These are phyloP conservation scores for Corrigiola litoralis DNA, from an alignment of 179 eudicot genomes.

Conservation along the genomic window DNA sequence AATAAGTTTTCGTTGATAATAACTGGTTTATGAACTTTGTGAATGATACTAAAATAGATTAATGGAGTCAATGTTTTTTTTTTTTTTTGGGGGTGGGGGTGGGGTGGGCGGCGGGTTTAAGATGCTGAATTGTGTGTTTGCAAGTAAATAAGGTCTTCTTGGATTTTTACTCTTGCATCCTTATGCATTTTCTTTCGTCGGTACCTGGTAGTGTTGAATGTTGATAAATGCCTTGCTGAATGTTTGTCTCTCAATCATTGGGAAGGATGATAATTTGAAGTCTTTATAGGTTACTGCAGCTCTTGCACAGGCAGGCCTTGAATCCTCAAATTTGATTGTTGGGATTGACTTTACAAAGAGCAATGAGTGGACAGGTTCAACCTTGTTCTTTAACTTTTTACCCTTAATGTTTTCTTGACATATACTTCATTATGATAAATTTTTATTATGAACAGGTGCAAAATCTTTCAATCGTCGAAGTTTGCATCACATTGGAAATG, in stretches of 20 bases:
- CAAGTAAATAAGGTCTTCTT: neutral
- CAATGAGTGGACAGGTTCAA: slow-evolving; percentile 94
- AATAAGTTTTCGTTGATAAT: too few relatives aligned
- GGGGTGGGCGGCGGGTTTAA: too few relatives aligned
- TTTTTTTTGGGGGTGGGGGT: too few relatives aligned
- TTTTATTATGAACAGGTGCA: slow-evolving; percentile 45
- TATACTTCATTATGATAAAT: slow-evolving; percentile 13
- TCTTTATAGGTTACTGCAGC: slow-evolving; percentile 78
- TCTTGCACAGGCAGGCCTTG: slow-evolving; percentile 83
- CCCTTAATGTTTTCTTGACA: neutral
- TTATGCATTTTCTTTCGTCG: too few relatives aligned
- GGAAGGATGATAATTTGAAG: slow-evolving; percentile 1
- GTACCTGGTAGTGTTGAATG: too few relatives aligned
- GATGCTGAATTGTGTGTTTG: too few relatives aligned
- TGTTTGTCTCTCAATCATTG: neutral
- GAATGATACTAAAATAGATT: too few relatives aligned
- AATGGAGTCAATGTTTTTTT: too few relatives aligned
- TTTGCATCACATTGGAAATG: slow-evolving; percentile 79
- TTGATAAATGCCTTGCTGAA: neutral
- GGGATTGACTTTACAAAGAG: slow-evolving; percentile 99
- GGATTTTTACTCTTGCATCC: neutral
- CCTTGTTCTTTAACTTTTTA: slow-evolving; percentile 2
- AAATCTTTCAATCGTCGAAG: slow-evolving; percentile 75
- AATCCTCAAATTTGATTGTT: slow-evolving; percentile 91
- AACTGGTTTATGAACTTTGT: too few relatives aligned